A percentile compares a stretch with the other conserved stretches of the same genome.
phyloP scores from a whole-genome alignment of 495 filamentous ascomycete species.

The Pseudotulostoma volvatum region DNA sequence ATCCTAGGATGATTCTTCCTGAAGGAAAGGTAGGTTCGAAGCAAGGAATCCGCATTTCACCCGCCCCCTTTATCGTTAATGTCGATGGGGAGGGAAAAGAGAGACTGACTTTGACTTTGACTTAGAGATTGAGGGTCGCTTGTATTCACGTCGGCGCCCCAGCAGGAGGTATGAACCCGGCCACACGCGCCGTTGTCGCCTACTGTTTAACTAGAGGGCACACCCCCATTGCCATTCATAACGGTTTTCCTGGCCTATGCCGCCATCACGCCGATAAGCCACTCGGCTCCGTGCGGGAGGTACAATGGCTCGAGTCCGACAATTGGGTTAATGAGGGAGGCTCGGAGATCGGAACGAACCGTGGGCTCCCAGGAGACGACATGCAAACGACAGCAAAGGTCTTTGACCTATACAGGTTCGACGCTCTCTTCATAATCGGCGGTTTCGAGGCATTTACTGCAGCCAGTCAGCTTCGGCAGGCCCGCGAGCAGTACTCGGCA shows the following conservation, averaged over 20 bases:
- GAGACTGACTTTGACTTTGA: slow-evolving; percentile 5
- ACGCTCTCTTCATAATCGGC: slow-evolving; percentile 82
- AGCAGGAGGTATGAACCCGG: slow-evolving; percentile 98
- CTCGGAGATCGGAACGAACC: slow-evolving; percentile 96
- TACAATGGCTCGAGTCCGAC: slow-evolving; percentile 88
- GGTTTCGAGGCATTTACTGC: slow-evolving; percentile 97
- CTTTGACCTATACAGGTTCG: slow-evolving; percentile 74
- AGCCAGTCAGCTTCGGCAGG: slow-evolving; percentile 68
- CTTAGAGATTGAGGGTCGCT: slow-evolving; percentile 73
- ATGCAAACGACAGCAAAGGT: slow-evolving; percentile 68
- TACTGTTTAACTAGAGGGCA: slow-evolving; percentile 93
- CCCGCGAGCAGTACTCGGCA: slow-evolving; percentile 56
- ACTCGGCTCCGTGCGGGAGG: slow-evolving; percentile 62
- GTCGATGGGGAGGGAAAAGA: not conserved
- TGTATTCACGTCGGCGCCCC: slow-evolving; percentile 96
- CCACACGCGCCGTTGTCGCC: slow-evolving; percentile 85
- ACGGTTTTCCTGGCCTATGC: slow-evolving; percentile 89
- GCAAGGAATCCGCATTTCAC: too few relatives aligned
- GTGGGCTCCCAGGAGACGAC: slow-evolving; percentile 69
- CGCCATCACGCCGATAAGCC: slow-evolving; percentile 78
- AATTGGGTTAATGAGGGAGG: slow-evolving; percentile 92
- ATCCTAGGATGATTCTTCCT: slow-evolving; percentile 45
- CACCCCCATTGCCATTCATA: slow-evolving; percentile 80
- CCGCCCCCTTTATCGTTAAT: not conserved
- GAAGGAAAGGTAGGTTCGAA: slow-evolving; percentile 54